A percentile compares a stretch with the other conserved stretches of the same genome.
phyloP scores from a whole-genome alignment of 495 filamentous ascomycete genomes.

The Platismatia glauca region DNA sequence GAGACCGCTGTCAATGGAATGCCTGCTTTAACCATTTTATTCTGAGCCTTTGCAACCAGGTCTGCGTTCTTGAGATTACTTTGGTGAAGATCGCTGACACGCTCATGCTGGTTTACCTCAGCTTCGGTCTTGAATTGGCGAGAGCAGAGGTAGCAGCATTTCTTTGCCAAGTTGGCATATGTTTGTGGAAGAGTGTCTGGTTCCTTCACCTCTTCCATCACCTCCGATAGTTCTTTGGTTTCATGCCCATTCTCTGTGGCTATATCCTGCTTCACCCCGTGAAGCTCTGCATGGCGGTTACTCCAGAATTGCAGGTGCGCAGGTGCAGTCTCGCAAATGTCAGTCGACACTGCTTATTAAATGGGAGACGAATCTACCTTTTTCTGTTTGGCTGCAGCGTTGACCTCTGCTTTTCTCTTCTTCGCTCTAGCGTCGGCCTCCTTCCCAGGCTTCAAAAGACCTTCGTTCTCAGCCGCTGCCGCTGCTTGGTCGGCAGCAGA shows the following conservation, averaged over 20 bases:
- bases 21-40: slow-evolving; percentile 48
- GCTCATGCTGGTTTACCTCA: slow-evolving; percentile 68
- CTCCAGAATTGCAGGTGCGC: slow-evolving; percentile 81
- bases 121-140: slow-evolving; percentile 60
- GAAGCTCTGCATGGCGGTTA: slow-evolving; percentile 76
- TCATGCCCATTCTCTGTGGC: slow-evolving; percentile 28
- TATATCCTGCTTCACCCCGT: slow-evolving; percentile 41
- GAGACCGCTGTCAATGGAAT: slow-evolving; percentile 25
- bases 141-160: slow-evolving; percentile 71
- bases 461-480: slow-evolving; percentile 34
- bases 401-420: slow-evolving; percentile 57
- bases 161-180: slow-evolving; percentile 60
- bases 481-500: slow-evolving; percentile 23
- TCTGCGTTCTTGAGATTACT: slow-evolving; percentile 56
- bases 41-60: slow-evolving; percentile 48
- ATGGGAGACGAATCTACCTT: slow-evolving; percentile 23
- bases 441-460: slow-evolving; percentile 33
- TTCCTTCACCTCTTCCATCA: slow-evolving; percentile 24
- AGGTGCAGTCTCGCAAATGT: slow-evolving; percentile 35
- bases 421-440: slow-evolving; percentile 53
- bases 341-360: neutral
- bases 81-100: slow-evolving; percentile 63
- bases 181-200: slow-evolving; percentile 38
- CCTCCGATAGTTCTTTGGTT: slow-evolving; percentile 27
- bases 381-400: slow-evolving; percentile 43